A percentile compares a stretch with the other conserved stretches of the same genome.
phyloP scores from a whole-genome alignment of 1,139 yeast genomes.

The Sugiyamaella castrensis region DNA sequence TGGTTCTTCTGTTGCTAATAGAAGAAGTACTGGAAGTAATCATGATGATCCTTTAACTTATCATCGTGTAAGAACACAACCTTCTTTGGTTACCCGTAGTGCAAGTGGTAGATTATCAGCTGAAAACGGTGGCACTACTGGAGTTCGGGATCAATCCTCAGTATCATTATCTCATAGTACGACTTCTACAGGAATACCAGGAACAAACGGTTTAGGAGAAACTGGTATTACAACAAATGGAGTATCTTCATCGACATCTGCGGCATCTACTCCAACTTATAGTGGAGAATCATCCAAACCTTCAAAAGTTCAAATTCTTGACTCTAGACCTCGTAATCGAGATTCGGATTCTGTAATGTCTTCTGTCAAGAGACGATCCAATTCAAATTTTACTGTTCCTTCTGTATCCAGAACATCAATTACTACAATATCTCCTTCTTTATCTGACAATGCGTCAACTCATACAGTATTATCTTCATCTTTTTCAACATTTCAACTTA shows the following conservation, averaged over 20 bases:
- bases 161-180: slow-evolving; percentile 1
- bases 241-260: not conserved
- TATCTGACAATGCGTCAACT: slow-evolving; percentile 26
- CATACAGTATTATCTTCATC: slow-evolving; percentile 22
- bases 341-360: slow-evolving; percentile 20
- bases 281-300: slow-evolving; percentile 12
- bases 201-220: no score
- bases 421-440: slow-evolving; percentile 31
- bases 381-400: slow-evolving; percentile 35
- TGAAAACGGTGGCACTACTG: no score
- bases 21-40: slow-evolving; percentile 9
- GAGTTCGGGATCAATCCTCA: not conserved
- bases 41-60: slow-evolving; percentile 4
- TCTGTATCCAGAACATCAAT: slow-evolving; percentile 32
- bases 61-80: not conserved
- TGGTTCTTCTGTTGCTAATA: slow-evolving; percentile 6
- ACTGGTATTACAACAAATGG: not conserved
- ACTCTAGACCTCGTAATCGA: slow-evolving; percentile 17
- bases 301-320: slow-evolving; percentile 27
- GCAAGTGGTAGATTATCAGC: not conserved
- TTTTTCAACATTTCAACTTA: slow-evolving; percentile 19
- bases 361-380: slow-evolving; percentile 28
- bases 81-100: not conserved
- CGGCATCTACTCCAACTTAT: not conserved
- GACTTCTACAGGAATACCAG: not conserved